Base-by-base conservation (phyloP, 306 rosid genomes). In the Nissolia schottii region DNA sequence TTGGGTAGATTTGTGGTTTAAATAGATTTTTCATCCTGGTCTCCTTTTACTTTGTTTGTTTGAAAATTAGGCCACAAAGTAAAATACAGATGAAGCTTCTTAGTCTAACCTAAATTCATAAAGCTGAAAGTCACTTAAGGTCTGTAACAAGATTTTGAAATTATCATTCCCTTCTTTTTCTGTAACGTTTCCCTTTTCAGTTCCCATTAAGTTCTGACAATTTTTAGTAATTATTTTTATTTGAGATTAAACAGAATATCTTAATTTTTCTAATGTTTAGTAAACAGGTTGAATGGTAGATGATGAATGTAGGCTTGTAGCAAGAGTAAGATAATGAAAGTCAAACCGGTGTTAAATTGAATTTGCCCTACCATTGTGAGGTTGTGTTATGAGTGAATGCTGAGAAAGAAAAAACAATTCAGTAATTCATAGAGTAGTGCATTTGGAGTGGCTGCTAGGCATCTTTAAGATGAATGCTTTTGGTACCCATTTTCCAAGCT, bases 241-340 rank as follows among this genome's bases (percentile, higher is more conserved):
- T 51, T 41, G 19, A 41, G 54, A 54, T 32, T 25, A 16, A 63
- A 15, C 16, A n/a, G 58, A 77, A 70, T 77, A 56, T 41, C 32
- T 54, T 63, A 34, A 61, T 29, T 71, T 76, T 78, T 22, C 61
- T 10, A 34, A 49, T 60, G 51, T 32, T 61, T 23, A 35, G 31
- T 16, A 28, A 51, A 24, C 13, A 12, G 12, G 71, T 62, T 64
- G 63, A 57, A 62, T 23, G 32, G 25, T 22, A 23, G 35, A 49
- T 62, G 56, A 62, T 2, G 22, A 41, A 32, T 25, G 10, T 63
- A 15, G n/a, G 29, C 15, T 29, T 51, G 22, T 51, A 15, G 20
- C 59, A 41, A 32, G 38, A 45, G 25, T 48, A 10, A 41, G 35
- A 43, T 75, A 9, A 46, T 10, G 2, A 15, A 59, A 20, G 60